phyloP scores from a whole-genome alignment of 257 asterid genomes.

The Nyctanthes arbortristis region DNA sequence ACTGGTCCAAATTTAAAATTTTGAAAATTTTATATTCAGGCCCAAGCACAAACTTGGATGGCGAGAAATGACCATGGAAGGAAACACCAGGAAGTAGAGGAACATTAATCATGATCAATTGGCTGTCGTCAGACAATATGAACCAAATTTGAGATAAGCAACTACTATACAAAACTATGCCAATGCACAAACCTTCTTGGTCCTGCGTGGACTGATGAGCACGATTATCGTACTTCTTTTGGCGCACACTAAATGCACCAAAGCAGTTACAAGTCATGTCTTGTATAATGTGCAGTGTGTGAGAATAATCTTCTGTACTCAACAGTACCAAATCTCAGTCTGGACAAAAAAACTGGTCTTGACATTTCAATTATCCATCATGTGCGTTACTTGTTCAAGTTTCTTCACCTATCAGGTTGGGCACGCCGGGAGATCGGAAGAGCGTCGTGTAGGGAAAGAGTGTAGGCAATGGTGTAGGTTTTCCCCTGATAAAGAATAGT shows the following conservation, averaged over 20 bases:
- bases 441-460: neutral
- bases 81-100: slow-evolving; percentile 13
- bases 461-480: neutral
- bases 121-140: slow-evolving; percentile 6
- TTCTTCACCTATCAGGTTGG: slow-evolving; percentile 20
- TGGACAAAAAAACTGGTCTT: slow-evolving; percentile 26
- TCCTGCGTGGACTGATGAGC: slow-evolving; percentile 36
- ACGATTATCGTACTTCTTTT: slow-evolving; percentile 32
- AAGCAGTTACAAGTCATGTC: slow-evolving; percentile 79
- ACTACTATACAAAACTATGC: neutral
- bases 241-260: slow-evolving; percentile 38
- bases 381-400: slow-evolving; percentile 19
- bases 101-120: slow-evolving; percentile 11
- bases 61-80: neutral
- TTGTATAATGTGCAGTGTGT: slow-evolving; percentile 23
- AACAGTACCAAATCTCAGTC: slow-evolving; percentile 25
- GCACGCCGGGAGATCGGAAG: no score
- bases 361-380: slow-evolving; percentile 28
- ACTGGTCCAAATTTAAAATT: neutral
- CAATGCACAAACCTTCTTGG: slow-evolving; percentile 53
- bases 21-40: neutral
- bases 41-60: neutral
- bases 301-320: slow-evolving; percentile 25
- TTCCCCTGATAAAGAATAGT: neutral
- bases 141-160: neutral